These are phyloP conservation scores for Globisporangium canariense DNA, from an alignment of 352 stramenopile species.

Conservation along the genomic window DNA sequence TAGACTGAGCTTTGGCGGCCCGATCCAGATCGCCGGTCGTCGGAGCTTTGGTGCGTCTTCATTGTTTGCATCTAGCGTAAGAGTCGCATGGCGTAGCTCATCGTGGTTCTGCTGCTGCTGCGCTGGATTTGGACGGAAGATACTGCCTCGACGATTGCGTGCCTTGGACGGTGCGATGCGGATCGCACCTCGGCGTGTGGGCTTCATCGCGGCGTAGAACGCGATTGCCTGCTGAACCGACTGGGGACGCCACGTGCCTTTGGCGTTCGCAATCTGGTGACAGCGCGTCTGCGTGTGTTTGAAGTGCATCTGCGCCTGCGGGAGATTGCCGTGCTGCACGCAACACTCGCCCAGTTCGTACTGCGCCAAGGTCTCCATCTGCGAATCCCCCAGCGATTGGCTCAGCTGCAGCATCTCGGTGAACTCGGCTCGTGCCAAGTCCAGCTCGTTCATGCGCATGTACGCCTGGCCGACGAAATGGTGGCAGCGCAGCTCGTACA, in stretches of 20 bases:
- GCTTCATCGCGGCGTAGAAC: conserved; percentile 45
- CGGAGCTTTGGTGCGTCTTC: conserved; percentile 5
- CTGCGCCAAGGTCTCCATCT: conserved; percentile 45
- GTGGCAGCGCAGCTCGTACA: conserved; percentile 43
- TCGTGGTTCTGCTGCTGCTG: conserved; percentile 1
- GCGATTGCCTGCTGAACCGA: conserved; percentile 52
- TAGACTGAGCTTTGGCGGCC: conserved; percentile 5
- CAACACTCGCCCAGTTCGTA: conserved; percentile 51
- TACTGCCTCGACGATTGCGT: conserved; percentile 1
- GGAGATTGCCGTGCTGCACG: conserved; percentile 32
- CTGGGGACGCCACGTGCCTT: conserved; percentile 27
- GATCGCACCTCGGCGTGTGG: conserved; percentile 28
- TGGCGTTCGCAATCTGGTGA: conserved; percentile 42
- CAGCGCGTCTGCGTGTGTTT: conserved; percentile 34
- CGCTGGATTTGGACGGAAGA: neutral
- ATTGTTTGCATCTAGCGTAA: neutral
- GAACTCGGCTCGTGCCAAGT: conserved; percentile 41
- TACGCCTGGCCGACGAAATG: conserved; percentile 37
- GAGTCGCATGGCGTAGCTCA: neutral
- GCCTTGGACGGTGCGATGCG: neutral
- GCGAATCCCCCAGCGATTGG: conserved; percentile 28
- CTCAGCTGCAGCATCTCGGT: conserved; percentile 34
- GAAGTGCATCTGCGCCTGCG: conserved; percentile 39
- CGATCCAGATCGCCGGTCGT: conserved; percentile 18
- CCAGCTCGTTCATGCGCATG: conserved; percentile 31